A percentile compares a stretch with the other conserved stretches of the same genome.
Evolutionary conservation across 2,329 filamentous ascomycete species (phyloP).

Genomic region (Diaporthe citri): DNA sequence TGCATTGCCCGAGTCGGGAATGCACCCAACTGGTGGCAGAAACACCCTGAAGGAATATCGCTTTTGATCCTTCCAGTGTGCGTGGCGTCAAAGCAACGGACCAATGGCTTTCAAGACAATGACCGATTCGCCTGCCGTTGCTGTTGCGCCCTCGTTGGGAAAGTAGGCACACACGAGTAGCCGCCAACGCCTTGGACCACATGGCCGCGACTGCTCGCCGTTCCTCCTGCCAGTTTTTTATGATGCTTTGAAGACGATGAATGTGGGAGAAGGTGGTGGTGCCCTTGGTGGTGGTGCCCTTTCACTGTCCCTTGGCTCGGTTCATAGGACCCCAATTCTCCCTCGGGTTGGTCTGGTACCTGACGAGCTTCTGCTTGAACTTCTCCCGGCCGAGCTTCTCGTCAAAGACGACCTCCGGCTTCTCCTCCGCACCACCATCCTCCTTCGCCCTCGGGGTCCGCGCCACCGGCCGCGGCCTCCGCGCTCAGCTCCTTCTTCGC

Average conservation of each 20-base stretch:
- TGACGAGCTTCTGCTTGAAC: conserved; percentile 76
- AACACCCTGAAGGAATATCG: background rate
- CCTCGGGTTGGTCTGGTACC: conserved; percentile 91
- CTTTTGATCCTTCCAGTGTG: background rate
- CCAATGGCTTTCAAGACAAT: background rate
- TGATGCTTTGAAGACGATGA: background rate
- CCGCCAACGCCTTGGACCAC: background rate
- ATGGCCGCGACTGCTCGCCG: background rate
- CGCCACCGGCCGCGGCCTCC: too few relatives aligned
- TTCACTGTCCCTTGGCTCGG: conserved; percentile 57
- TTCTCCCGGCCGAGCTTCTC: conserved; percentile 80
- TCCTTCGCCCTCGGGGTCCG: too few relatives aligned
- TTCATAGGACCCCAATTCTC: conserved; percentile 94
- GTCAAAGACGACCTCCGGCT: conserved; percentile 74
- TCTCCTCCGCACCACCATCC: conserved; percentile 46
- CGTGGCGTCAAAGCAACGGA: background rate
- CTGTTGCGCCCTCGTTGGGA: background rate
- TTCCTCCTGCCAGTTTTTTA: background rate
- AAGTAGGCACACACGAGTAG: background rate
- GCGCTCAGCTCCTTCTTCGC: conserved; percentile 49
- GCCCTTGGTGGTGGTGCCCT: too few relatives aligned
- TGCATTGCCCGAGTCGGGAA: background rate
- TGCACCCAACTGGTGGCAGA: background rate
- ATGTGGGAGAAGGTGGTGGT: background rate
- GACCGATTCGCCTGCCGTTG: background rate